Base-by-base conservation (phyloP, 192 early-diverging fungal genomes). In the Phlyctochytrium planicorne region DNA sequence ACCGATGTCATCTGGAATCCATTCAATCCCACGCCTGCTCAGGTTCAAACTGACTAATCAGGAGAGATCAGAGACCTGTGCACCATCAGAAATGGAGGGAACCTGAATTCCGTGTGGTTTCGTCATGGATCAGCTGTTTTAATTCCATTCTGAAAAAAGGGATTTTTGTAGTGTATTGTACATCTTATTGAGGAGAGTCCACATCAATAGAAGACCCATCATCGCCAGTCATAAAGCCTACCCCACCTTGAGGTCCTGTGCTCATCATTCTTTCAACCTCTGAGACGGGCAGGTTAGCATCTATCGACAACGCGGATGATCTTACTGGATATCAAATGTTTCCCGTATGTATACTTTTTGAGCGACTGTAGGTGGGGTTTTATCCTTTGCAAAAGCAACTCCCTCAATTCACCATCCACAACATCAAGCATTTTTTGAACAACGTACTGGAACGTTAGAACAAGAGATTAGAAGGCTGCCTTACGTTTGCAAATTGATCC, bases 391-490 rank as follows among this genome's bases (percentile, higher is more conserved):
- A 98, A 82, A n/a, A 99, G 80, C 14, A 92, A 65, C 56, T 94
- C 91, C 31, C 91, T 86, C 76, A 97, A 93, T n/a, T 89, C 85
- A 16, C 88, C 94, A 67, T 94, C 92, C 6, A 96, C 94, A 36
- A 98, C 95, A 78, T 99, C 97, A 56, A 99, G 81, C 94, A 99
- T 95, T 78, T 99, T 99, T 75, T 99, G 97, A 40, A 99, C 93
- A 31, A 99, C 97, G 78, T 99, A 99, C 67, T 69, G 37, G 20
- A 30, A 24, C 30, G 25, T 0, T 60, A 1, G 25, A 23, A n/a
- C 30, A 29, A 34, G 36, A 2, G 25, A 59, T 27, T 52, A 30
- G 23, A 14, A 2, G 34, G n/a, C n/a, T 74, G 50, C 24, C 59
- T 30, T 36, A 69, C 67, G 52, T 99, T 99, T 52, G 97, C 97